Base-by-base conservation (phyloP, 2,329 filamentous ascomycete genomes). In the Neodidymelliopsis sp. region DNA sequence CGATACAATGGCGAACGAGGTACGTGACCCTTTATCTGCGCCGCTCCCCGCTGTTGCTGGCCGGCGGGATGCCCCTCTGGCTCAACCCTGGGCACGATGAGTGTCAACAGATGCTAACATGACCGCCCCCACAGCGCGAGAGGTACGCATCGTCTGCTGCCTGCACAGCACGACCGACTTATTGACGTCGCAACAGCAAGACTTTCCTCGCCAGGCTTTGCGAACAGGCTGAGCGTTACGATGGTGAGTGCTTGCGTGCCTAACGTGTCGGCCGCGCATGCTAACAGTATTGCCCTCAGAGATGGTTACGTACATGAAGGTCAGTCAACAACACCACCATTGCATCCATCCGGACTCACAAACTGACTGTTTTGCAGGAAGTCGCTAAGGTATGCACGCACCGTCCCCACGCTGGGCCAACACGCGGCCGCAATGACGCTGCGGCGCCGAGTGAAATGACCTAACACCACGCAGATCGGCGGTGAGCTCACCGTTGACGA, bases 151-250 rank as follows among this genome's bases (percentile, higher is more conserved):
- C 37, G 34, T 48, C 48, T 49, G 54, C 60, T 51, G 54, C 44
- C 58, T 35, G 48, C 40, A 36, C 41, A 34, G 38, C 44, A 39
- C 31, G 27, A 41, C 44, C 22, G 36, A 20, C 34, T 47, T 54
- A 67, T 67, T 73, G 63, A 73, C 69, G 36, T 45, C 13, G 36
- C 39, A 48, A 58, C 63, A 74, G 71, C 70, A 97, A 97, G 88
- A 97, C 94, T 76, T 97, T 97, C 86, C 91, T 97, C 79, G 94
- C 94, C 79, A 88, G 94, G 83, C 91, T 99, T 77, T 97, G 94
- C 85, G 94, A 97, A 90, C 94, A 99, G 87, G 94, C 94, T 77
- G 94, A 97, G 86, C 93, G 93, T 76, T 99, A 99, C 82, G 93
- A 99, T 93, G 94, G 84, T 86, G 76, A 77, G 83, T 75, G 60